Evolutionary conservation across 1,139 yeast species (phyloP).

Genomic region (Geotrichum macrosporum): DNA sequence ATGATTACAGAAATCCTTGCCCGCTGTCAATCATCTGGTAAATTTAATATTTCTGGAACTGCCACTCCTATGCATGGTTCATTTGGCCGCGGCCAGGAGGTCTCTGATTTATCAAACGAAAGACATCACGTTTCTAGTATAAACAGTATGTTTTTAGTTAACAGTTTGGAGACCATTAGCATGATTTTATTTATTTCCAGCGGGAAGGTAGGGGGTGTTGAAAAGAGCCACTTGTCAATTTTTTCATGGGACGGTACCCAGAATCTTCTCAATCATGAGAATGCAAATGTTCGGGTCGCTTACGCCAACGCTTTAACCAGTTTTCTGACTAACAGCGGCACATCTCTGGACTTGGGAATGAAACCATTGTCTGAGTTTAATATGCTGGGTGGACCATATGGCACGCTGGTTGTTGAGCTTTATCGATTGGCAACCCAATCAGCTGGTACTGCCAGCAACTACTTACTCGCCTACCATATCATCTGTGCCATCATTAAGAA

Average conservation of each 20-base stretch:
- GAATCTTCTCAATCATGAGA: constrained; percentile 31
- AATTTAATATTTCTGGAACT: background rate
- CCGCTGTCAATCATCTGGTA: constrained; percentile 8
- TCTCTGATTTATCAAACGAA: background rate
- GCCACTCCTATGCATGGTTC: constrained; percentile 5
- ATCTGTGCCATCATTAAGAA: constrained; percentile 23
- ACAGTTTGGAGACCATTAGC: constrained; percentile 8
- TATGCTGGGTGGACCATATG: constrained; percentile 27
- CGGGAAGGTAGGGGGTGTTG: constrained; percentile 11
- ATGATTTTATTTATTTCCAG: constrained; percentile 5
- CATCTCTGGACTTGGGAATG: constrained; percentile 9
- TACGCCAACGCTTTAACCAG: constrained; percentile 31
- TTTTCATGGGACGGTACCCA: constrained; percentile 38
- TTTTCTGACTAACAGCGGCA: constrained; percentile 25
- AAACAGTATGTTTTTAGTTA: constrained; percentile 5
- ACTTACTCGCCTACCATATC: constrained; percentile 26
- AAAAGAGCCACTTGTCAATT: constrained; percentile 35
- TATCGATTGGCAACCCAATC: constrained; percentile 23
- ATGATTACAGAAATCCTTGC: constrained; percentile 51
- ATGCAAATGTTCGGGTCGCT: constrained; percentile 29
- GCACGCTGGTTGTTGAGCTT: constrained; percentile 25
- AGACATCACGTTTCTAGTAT: background rate
- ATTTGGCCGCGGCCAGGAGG: background rate
- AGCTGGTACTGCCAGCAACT: constrained; percentile 20
- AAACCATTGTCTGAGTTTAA: constrained; percentile 17